These are phyloP conservation scores for Kazachstania sp. DNA, from an alignment of 1,139 yeast genomes.

Conservation along the genomic window DNA sequence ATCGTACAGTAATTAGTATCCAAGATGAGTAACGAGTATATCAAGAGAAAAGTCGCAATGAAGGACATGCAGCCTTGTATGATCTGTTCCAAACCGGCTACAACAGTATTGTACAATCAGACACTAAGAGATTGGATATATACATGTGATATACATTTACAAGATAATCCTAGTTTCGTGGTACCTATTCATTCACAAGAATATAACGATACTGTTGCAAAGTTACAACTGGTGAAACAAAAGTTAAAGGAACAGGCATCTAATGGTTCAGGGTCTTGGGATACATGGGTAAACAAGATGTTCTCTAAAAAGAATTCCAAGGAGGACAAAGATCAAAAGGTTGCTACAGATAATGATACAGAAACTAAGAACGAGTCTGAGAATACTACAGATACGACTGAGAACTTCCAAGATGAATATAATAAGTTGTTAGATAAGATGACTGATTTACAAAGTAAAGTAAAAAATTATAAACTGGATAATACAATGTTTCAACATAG, in stretches of 20 bases:
- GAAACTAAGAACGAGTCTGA: constrained; percentile 11
- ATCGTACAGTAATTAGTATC: too few relatives aligned
- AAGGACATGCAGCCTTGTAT: constrained; percentile 51
- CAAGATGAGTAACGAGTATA: constrained; percentile 28
- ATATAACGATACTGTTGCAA: constrained; percentile 38
- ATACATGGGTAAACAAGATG: constrained; percentile 29
- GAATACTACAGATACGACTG: constrained; percentile 13
- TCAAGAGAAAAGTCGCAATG: constrained; percentile 45
- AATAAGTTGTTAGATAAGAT: constrained; percentile 23
- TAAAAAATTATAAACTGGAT: constrained; percentile 44
- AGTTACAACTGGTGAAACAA: constrained; percentile 34
- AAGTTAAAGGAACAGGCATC: constrained; percentile 32
- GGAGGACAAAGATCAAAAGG: constrained; percentile 12
- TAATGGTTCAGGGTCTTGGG: constrained; percentile 26
- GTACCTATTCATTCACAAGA: constrained; percentile 41
- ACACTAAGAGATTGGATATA: constrained; percentile 55
- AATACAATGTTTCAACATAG: constrained; percentile 48
- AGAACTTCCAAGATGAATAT: constrained; percentile 24
- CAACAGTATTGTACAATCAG: constrained; percentile 44
- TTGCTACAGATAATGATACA: constrained; percentile 14
- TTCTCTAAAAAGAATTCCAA: constrained; percentile 24
- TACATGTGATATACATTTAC: constrained; percentile 55
- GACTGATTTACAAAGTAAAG: constrained; percentile 27
- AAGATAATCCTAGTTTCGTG: constrained; percentile 53
- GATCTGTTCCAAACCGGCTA: constrained; percentile 60